phyloP scores from a whole-genome alignment of 2,329 filamentous ascomycete species.

The Penicillium fuscoglaucum region DNA sequence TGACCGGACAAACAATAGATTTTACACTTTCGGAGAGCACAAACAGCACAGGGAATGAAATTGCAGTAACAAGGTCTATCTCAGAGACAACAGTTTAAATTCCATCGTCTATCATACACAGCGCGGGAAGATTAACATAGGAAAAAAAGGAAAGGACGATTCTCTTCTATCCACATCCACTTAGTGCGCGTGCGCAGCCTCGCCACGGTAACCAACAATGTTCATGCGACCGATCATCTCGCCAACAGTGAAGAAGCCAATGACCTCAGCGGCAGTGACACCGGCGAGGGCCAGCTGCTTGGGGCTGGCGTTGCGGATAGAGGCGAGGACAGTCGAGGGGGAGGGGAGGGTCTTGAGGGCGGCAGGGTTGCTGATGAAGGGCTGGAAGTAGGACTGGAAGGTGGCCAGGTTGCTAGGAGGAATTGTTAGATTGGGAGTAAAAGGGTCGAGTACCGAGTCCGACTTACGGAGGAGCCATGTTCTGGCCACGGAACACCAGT shows the following conservation, averaged over 20 bases:
- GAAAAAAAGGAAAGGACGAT: slow-evolving; percentile 34
- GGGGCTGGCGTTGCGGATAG: slow-evolving; percentile 68
- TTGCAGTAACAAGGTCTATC: slow-evolving; percentile 28
- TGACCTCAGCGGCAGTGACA: slow-evolving; percentile 78
- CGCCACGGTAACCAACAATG: slow-evolving; percentile 86
- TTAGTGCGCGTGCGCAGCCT: slow-evolving; percentile 52
- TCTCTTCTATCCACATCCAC: slow-evolving; percentile 24
- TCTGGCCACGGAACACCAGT: slow-evolving; percentile 82
- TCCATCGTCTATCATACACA: slow-evolving; percentile 52
- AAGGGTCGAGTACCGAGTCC: slow-evolving; percentile 4
- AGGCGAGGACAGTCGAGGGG: slow-evolving; percentile 56
- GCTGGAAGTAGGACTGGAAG: slow-evolving; percentile 85
- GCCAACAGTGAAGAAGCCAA: slow-evolving; percentile 97
- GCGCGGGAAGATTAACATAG: slow-evolving; percentile 30
- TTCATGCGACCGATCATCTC: slow-evolving; percentile 97
- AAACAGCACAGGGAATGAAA: slow-evolving; percentile 14
- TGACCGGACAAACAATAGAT: not conserved
- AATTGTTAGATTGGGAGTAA: slow-evolving; percentile 12
- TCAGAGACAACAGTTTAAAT: slow-evolving; percentile 47
- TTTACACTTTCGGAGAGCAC: not conserved
- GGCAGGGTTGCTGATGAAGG: slow-evolving; percentile 70
- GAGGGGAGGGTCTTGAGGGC: slow-evolving; percentile 58
- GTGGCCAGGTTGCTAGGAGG: slow-evolving; percentile 67
- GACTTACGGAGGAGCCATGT: slow-evolving; percentile 93
- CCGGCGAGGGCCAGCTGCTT: slow-evolving; percentile 71